Base-by-base conservation (phyloP, 2,329 filamentous ascomycete species). In the Neodidymelliopsis sp. region DNA sequence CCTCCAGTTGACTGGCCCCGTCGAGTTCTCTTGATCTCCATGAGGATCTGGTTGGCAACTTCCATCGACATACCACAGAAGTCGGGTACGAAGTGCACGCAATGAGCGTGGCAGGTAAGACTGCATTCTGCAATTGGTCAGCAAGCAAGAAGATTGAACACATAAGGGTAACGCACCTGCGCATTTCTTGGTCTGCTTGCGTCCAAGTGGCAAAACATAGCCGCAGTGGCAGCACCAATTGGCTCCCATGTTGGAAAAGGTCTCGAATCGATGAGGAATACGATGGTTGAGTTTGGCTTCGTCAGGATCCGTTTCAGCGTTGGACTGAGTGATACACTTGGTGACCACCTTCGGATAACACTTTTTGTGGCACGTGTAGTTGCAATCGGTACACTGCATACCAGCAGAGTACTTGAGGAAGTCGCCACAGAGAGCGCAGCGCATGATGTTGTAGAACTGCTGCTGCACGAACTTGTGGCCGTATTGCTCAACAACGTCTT, bases 391-490 rank as follows among this genome's bases (percentile, higher is more conserved):
- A 75, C 94, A 99, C 77, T 99, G 94, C 93, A 99, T 99, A 54
- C 94, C 94, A 16, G 94, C 90, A 37, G 93, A 95, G 72, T 97
- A 97, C 72, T 97, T 99, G 76, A 99, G 87, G 69, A 99, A 97
- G 62, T 99, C 94, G 52, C 92, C 94, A 72, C 94, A 99, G 25
- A 97, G 85, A 11, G 94, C 94, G 75, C 94, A 99, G 55, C 94
- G 93, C 94, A 99, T 99, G 70, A 99, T 97, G 81, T 97, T 99
- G 86, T 97, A 99, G 75, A 99, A 99, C 74, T 97, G 94, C 73
- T 97, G 92, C 68, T 94, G 90, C 46, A 97, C 88, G 70, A 99
- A 99, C 77, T 97, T 99, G 86, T 99, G 94, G 37, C 94, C 94
- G 71, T 96, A 97, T 81, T 97, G 96, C 77, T 99, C 94, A 77